phyloP scores from a whole-genome alignment of 441 rosid genomes.

The Sinapis alba region DNA sequence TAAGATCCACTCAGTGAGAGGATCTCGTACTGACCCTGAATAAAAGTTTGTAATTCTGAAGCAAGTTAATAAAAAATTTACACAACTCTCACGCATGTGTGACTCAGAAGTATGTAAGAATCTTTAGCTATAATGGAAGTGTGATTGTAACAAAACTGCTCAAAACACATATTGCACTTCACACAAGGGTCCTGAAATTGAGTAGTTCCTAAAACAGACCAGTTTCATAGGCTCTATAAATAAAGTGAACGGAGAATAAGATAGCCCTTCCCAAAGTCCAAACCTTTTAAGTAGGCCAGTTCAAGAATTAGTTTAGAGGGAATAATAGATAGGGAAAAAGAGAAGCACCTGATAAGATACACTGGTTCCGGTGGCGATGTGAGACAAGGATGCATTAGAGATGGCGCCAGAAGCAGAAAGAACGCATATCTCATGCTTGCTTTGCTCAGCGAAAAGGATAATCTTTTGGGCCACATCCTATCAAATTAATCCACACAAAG shows the following conservation, averaged over 20 bases:
- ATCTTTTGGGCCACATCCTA: constrained; percentile 89
- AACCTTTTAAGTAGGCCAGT: neutral
- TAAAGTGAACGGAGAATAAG: neutral
- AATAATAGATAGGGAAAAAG: constrained; percentile 9
- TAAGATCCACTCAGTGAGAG: constrained; percentile 86
- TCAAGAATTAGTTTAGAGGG: constrained; percentile 10
- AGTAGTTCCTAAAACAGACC: neutral
- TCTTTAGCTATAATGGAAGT: neutral
- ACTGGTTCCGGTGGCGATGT: constrained; percentile 85
- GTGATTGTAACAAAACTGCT: constrained; percentile 7
- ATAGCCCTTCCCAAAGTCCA: constrained; percentile 7
- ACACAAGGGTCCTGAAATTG: constrained; percentile 7
- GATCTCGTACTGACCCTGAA: constrained; percentile 90
- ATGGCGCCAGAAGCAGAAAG: constrained; percentile 90
- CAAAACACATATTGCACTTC: neutral
- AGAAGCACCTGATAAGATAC: constrained; percentile 76
- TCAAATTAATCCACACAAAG: constrained; percentile 26
- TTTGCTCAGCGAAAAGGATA: constrained; percentile 66
- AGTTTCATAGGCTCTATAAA: neutral
- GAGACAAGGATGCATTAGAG: constrained; percentile 77
- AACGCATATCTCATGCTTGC: constrained; percentile 80
- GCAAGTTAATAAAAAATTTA: constrained; percentile 8
- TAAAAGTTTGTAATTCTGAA: constrained; percentile 28
- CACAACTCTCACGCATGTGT: constrained; percentile 10
- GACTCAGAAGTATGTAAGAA: neutral